Evolutionary conservation across 2,329 filamentous ascomycete genomes (phyloP).

Genomic region (Lecanoromycetidae sp.): DNA sequence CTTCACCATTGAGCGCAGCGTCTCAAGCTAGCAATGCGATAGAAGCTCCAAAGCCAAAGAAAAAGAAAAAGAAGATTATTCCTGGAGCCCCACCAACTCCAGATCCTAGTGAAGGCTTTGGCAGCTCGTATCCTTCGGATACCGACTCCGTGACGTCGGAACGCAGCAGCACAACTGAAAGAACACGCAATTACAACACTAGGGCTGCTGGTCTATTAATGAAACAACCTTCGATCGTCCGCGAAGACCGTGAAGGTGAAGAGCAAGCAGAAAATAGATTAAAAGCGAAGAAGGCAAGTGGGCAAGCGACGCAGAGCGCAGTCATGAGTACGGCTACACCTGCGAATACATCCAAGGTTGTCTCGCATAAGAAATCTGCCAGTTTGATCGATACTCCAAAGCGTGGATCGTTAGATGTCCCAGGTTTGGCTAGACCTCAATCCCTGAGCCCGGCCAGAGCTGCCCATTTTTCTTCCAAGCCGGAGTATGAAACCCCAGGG

Average conservation of each 20-base stretch:
- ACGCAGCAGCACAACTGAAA: constrained; percentile 19
- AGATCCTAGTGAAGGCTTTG: constrained; percentile 13
- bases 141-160: constrained; percentile 21
- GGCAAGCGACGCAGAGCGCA: constrained; percentile 12
- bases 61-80: constrained; percentile 20
- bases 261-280: constrained; percentile 22
- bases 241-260: constrained; percentile 32
- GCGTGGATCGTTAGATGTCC: constrained; percentile 9
- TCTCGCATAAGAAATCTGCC: constrained; percentile 13
- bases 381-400: constrained; percentile 4
- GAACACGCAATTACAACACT: constrained; percentile 12
- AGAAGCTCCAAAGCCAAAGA: constrained; percentile 10
- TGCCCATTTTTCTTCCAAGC: constrained; percentile 44
- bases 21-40: background rate
- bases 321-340: constrained; percentile 9
- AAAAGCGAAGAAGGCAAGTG: constrained; percentile 7
- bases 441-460: constrained; percentile 43
- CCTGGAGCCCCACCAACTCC: background rate
- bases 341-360: constrained; percentile 21
- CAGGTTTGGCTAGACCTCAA: constrained; percentile 22
- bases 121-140: constrained; percentile 22
- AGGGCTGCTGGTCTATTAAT: constrained; percentile 22
- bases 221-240: constrained; percentile 30
- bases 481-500: constrained; percentile 35
- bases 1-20: constrained; percentile 1